Evolutionary conservation across 345 rosid species (phyloP).

Genomic region (Raphanus sativus): DNA sequence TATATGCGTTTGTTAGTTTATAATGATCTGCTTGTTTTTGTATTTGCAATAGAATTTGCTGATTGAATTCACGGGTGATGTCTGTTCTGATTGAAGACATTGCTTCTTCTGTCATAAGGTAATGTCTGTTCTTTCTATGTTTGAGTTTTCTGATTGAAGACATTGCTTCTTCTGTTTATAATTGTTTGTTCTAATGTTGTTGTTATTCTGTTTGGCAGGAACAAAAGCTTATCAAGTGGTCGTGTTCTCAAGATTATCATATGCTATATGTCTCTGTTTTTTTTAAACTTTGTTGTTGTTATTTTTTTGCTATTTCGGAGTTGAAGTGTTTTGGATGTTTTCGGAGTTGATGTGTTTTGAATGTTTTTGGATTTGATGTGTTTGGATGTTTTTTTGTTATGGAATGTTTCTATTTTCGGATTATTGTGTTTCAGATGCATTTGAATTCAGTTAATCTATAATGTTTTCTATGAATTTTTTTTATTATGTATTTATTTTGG

Average conservation of each 20-base stretch:
- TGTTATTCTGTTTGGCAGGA: not conserved
- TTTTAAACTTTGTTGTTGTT: not conserved
- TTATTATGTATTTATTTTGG: not conserved
- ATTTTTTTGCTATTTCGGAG: no score
- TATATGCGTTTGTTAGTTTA: not conserved
- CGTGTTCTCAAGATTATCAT: not conserved
- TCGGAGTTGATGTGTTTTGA: not conserved
- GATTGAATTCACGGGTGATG: not conserved
- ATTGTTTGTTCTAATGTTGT: not conserved
- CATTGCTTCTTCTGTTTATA: not conserved
- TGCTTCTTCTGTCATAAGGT: no score
- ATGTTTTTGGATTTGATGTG: no score
- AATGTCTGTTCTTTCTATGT: no score
- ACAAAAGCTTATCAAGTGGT: not conserved
- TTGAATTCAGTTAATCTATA: no score
- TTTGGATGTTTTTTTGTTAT: no score
- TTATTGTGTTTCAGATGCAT: no score
- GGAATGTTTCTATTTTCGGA: not conserved
- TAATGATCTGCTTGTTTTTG: not conserved
- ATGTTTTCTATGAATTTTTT: no score
- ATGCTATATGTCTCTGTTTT: no score
- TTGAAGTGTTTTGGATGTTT: no score
- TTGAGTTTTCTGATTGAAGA: no score
- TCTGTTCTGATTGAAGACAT: not conserved
- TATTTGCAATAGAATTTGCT: not conserved